Base-by-base conservation (phyloP, 73 alveolate genomes). In the Paramecium octaurelia region DNA sequence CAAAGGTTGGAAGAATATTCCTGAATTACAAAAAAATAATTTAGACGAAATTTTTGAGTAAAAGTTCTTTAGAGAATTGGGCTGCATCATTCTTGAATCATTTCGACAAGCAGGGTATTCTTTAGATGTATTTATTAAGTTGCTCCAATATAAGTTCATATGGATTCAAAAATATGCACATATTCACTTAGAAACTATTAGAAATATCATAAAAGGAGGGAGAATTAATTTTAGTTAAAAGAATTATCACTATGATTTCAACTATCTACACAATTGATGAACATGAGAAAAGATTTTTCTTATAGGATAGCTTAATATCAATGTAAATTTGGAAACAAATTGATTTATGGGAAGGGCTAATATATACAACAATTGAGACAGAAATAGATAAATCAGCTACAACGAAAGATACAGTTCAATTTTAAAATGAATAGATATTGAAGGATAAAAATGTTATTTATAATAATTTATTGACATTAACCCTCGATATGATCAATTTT, bases 301-400 rank as follows among this genome's bases (percentile, higher is more conserved):
- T 80, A 43, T 48, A 80, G 24, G 91, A 80, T 80, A 43, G 91
- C 6, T 24, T 80, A 21, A 80, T 80, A 8, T 44, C 57, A 6
- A 31, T 80, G 57, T n/a, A 59, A 14, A 44, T 80, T 44, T 80
- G 91, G 91, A 80, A 46, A 48, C 18, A 80, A 23, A 40, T 46
- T 48, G 91, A 80, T 46, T 80, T 80, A 27, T 80, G 91, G 91
- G 91, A 80, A 43, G 91, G 91, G 2, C 24, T 80, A 43, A 46
- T 80, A 6, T 80, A 43, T 80, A 43, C 57, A 9, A 80, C 91
- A 18, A 80, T 80, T 5, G 91, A 80, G 29, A 23, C 27, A 11
- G 91, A 80, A 48, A 43, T 80, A 10, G 91, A 80, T n/a, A 80
- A 80, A 21, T 31, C 70, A 18, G 27, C 75, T n/a, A 7, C 48